Conservation (phyloP, 1,139 yeast genomes). For the Arxiozyma heterogenica region DNA sequence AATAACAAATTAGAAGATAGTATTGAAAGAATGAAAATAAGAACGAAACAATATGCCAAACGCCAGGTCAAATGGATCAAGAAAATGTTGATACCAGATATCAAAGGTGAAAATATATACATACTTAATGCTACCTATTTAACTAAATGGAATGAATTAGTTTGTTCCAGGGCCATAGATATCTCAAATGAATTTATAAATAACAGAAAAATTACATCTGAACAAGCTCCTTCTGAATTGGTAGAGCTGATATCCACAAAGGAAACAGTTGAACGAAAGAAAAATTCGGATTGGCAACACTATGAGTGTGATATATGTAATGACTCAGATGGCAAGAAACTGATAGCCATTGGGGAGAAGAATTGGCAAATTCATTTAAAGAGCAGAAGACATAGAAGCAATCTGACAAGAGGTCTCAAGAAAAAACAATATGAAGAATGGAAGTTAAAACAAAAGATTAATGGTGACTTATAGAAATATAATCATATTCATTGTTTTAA, state of each 20-base stretch:
- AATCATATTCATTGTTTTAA: not conserved
- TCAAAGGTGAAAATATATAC: slow-evolving; percentile 54
- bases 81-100: slow-evolving; percentile 57
- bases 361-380: slow-evolving; percentile 60
- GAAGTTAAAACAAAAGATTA: slow-evolving; percentile 18
- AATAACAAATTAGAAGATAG: slow-evolving; percentile 38
- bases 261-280: slow-evolving; percentile 13
- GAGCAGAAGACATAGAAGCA: slow-evolving; percentile 54
- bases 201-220: slow-evolving; percentile 13
- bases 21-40: slow-evolving; percentile 66
- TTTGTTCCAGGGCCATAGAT: slow-evolving; percentile 44
- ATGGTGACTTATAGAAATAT: not conserved
- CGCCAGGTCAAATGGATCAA: slow-evolving; percentile 90
- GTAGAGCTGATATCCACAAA: slow-evolving; percentile 29
- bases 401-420: slow-evolving; percentile 34
- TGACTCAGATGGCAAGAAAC: slow-evolving; percentile 45
- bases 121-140: slow-evolving; percentile 73
- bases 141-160: slow-evolving; percentile 47
- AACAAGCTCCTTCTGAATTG: slow-evolving; percentile 41
- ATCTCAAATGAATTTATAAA: slow-evolving; percentile 42
- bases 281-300: slow-evolving; percentile 55
- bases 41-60: slow-evolving; percentile 82
- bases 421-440: slow-evolving; percentile 40
- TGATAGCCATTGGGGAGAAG: slow-evolving; percentile 65
- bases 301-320: slow-evolving; percentile 57